phyloP scores from a whole-genome alignment of 177 flowering plant species.

The Vitis hybrid region DNA sequence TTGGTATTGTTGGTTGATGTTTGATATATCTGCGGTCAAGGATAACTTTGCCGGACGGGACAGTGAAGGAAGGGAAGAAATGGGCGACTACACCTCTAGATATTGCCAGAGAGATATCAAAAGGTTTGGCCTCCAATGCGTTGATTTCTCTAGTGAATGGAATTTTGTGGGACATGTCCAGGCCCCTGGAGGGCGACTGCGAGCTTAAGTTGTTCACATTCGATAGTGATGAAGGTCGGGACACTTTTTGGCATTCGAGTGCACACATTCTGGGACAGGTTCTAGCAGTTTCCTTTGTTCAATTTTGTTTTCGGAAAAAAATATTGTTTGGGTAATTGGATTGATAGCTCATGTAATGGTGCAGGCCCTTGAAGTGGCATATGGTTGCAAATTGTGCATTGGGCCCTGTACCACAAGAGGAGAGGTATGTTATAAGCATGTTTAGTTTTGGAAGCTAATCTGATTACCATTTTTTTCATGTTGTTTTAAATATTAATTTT shows the following conservation, averaged over 20 bases:
- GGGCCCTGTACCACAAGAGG: slow-evolving; percentile 99
- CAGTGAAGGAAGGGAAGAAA: slow-evolving; percentile 83
- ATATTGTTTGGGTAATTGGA: slow-evolving; percentile 3
- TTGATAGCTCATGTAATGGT: slow-evolving; percentile 3
- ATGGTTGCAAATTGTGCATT: slow-evolving; percentile 94
- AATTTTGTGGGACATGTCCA: slow-evolving; percentile 83
- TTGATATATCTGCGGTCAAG: slow-evolving; percentile 19
- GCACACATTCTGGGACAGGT: slow-evolving; percentile 98
- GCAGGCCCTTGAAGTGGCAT: slow-evolving; percentile 80
- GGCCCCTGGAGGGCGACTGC: slow-evolving; percentile 88
- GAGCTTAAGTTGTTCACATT: slow-evolving; percentile 70
- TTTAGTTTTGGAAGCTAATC: no score
- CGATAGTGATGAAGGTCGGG: slow-evolving; percentile 82
- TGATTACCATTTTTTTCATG: no score
- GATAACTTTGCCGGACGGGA: slow-evolving; percentile 75
- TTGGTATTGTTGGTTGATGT: background rate
- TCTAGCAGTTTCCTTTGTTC: background rate
- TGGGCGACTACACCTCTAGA: slow-evolving; percentile 75
- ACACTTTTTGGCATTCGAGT: slow-evolving; percentile 98
- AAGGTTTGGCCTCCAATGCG: slow-evolving; percentile 65
- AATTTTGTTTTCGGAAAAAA: background rate
- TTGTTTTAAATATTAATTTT: no score
- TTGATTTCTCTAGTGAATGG: slow-evolving; percentile 85
- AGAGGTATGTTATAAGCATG: slow-evolving; percentile 51
- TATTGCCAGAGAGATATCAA: slow-evolving; percentile 67